Evolutionary conservation across 768 basidiomycete genomes (phyloP), one percentile per base, ranked within the genome.

Genomic region (Tylopilus plumbeoviolaceoides): DNA sequence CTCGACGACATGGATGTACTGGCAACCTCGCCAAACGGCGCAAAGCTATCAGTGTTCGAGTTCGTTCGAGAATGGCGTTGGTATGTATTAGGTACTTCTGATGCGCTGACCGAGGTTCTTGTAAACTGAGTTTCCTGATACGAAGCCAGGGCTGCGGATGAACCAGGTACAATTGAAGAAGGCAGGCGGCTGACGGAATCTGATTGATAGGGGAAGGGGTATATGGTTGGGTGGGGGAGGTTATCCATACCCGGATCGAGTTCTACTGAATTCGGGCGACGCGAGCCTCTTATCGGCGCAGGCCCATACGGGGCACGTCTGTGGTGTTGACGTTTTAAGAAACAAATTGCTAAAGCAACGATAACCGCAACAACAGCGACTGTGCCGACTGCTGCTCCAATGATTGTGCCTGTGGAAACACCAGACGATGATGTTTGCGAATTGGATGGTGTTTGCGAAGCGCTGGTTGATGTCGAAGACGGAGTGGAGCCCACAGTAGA

Each of bases 361-460:
- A 78, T 62, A 15, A 75, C 75, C n/a, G 80, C 77, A 20, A 83
- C 60, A 51, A 81, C 81, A 33, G 83, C 56, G 28, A 85, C 63
- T 28, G 68, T 75, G 43, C 83, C 82, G 36, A 82, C 73, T 10
- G 78, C 79, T 43, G 56, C 54, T 44, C 70, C 81, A 8, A 76
- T 76, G 44, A 83, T 77, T 42, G 75, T 76, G 27, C 75, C 77
- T 7, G 73, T 72, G 7, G 78, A 71, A 18, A 73, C 59, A 8
- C 66, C 62, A 1, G 71, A 56, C 1, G 50, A 44, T 7, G 50
- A 46, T n/a, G 57, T 58, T 42, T 63, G 54, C 4, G 59, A 49
- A 25, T 67, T 39, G 11, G 70, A 59, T 36, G 60, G 47, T 21
- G 55, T 50, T 20, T 39, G 38, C 11, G 66, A 31, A 40, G 61